Base-by-base conservation (phyloP, 805 yeast genomes). In the Candida mattraensis region DNA sequence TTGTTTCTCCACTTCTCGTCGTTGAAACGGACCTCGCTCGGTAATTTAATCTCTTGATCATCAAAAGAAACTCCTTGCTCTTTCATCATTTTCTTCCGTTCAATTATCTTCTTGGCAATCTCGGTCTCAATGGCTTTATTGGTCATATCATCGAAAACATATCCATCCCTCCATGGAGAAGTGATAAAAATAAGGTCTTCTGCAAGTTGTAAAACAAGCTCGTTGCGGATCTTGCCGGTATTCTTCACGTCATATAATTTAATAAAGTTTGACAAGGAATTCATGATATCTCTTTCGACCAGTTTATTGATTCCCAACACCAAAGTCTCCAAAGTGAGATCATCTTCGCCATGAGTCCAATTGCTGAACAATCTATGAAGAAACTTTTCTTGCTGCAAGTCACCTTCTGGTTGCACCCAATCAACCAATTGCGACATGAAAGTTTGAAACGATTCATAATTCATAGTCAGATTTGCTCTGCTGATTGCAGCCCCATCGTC, bases 121-220 rank as follows among this genome's bases (percentile, higher is more conserved):
- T 75, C 80, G 31, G 74, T 70, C 49, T 83, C 87, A 28, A 85
- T 78, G 2, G 76, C 74, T 27, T 63, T 64, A 33, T 76, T 72
- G 0, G 95, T 83, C 9, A 80, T 66, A 5, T 65, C 54, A 58
- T 88, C 96, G 24, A 86, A 72, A 13, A 72, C 54, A 30, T 60
- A 59, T 5, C 82, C 89, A 44, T 86, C 87, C 50, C 87, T 80
- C 82, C 93, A 84, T 2, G 96, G 95, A 25, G 82, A 72, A 0
- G 96, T 88, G 22, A 93, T 70, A 49, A 76, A 83, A 9, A 91
- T 64, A 24, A 91, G 62, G 30, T 91, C 98, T 55, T 93, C 99
- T 0, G 96, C 87, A 39, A 89, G 73, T 44, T 80, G 81, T 28
- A 93, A 65, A 4, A 93, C 85, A 0, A 84, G 84, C 43, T 87